Base-by-base conservation (phyloP, 208 protist genomes). In the Crithidia acanthocephali region DNA sequence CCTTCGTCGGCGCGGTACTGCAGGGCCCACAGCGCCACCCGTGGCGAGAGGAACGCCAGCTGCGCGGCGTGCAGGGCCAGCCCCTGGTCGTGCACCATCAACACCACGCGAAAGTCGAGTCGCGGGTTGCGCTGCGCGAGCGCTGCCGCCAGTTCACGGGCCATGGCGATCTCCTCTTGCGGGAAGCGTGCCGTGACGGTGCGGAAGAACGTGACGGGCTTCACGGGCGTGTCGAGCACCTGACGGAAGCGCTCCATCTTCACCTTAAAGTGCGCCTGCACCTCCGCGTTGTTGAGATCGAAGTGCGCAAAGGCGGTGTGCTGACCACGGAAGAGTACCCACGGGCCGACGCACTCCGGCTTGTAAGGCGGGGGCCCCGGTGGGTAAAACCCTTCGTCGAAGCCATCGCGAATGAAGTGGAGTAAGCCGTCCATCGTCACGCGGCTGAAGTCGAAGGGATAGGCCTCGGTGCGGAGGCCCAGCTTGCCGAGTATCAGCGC, bases 291-390 rank as follows among this genome's bases (percentile, higher is more conserved):
- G 59, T 95, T 92, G 16, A 92, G 76, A 51, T 94, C 83, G 72
- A 92, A 95, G 65, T 95, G 86, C 0, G 89, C 86, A 64, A 92
- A 92, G 52, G 89, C 83, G 50, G 86, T 92, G 79, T 95, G 85
- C 68, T 84, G 84, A 0, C 82, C 86, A n/a, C 89, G 72, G 66
- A 82, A 95, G 27, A 95, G 76, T 6, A 95, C 79, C 80, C 86
- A 95, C 52, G 81, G 75, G 0, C 89, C 89, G 11, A 95, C 87
- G 64, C 89, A 92, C 84, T 95, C 86, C 16, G 89, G 81, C 4
- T 56, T 50, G 62, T 90, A 95, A 16, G 89, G 89, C 37, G 76
- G 74, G 47, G 68, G 76, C 2, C 81, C 89, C 9, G 86, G 79
- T 11, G 87, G 86, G 71, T 88, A 91, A 70, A 95, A 95, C 18